Evolutionary conservation across 169 alveolate genomes (phyloP).

Genomic region (Neospora caninum): DNA sequence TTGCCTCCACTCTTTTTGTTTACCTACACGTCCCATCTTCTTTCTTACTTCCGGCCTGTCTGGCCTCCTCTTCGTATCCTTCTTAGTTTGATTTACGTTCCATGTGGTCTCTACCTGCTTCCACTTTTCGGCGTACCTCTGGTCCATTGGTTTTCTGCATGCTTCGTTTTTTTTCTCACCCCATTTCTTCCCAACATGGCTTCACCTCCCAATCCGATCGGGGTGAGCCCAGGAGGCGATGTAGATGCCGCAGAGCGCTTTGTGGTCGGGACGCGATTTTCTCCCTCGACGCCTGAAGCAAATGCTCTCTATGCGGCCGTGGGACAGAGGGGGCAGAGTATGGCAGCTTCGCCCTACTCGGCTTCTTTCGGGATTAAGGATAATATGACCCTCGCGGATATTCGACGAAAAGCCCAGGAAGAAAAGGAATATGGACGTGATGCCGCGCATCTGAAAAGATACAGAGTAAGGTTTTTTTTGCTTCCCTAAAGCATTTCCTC

Average conservation of each 20-base stretch:
- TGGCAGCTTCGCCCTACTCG: slow-evolving; percentile 20
- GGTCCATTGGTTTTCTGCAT: not conserved
- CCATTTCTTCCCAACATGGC: not conserved
- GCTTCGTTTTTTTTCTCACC: no score
- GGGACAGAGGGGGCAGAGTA: not conserved
- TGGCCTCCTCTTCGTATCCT: not conserved
- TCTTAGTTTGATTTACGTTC: no score
- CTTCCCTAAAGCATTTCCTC: not conserved
- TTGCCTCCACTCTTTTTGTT: no score
- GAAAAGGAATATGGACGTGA: slow-evolving; percentile 39
- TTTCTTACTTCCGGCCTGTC: no score
- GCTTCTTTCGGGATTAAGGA: not conserved
- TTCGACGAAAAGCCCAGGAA: slow-evolving; percentile 14
- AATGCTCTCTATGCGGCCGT: slow-evolving; percentile 28
- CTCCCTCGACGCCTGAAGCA: slow-evolving; percentile 37
- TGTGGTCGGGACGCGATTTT: not conserved
- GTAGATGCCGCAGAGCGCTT: not conserved
- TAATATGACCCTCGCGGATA: slow-evolving; percentile 35
- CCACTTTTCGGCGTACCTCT: not conserved
- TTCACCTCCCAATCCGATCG: not conserved
- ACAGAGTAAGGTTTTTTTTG: not conserved
- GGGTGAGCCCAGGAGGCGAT: slow-evolving; percentile 1
- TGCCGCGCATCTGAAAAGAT: slow-evolving; percentile 40
- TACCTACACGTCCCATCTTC: no score
- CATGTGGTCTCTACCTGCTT: not conserved